Evolutionary conservation across 306 rosid genomes (phyloP).

Genomic region (Cicer arietinum): DNA sequence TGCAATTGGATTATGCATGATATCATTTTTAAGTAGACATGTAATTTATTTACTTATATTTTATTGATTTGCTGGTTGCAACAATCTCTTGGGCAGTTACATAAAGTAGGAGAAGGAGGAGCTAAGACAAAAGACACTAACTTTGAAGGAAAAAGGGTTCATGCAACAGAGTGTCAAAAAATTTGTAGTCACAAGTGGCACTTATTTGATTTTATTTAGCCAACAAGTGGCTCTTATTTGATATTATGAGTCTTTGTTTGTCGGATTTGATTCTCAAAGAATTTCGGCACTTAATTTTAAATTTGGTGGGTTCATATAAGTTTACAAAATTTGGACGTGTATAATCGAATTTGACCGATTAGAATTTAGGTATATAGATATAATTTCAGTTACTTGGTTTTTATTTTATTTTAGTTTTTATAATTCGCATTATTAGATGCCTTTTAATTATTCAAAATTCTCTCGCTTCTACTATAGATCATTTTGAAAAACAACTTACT

Average conservation of each 20-base stretch:
- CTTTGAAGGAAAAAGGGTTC: neutral
- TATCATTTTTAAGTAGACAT: neutral
- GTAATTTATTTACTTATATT: neutral
- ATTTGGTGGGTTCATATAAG: too few species aligned
- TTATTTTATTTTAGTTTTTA: too few species aligned
- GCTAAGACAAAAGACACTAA: neutral
- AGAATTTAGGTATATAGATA: too few species aligned
- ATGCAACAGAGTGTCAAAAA: slow-evolving; percentile 16
- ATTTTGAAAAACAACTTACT: too few species aligned
- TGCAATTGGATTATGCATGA: slow-evolving; percentile 25
- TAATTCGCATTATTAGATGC: too few species aligned
- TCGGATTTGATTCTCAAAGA: slow-evolving; percentile 37
- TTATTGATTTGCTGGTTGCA: slow-evolving; percentile 20
- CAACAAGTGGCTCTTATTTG: slow-evolving; percentile 12
- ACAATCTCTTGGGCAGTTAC: slow-evolving; percentile 20
- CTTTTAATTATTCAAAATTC: too few species aligned
- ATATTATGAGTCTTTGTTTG: neutral
- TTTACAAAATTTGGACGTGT: too few species aligned
- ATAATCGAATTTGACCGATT: too few species aligned
- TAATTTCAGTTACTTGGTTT: too few species aligned
- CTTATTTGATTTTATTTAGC: neutral
- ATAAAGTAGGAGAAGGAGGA: neutral
- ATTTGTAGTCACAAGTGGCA: slow-evolving; percentile 16
- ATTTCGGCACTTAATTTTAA: slow-evolving; percentile 9
- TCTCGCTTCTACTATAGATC: too few species aligned